phyloP scores from a whole-genome alignment of 345 rosid species.

The Eucalyptus virginea region DNA sequence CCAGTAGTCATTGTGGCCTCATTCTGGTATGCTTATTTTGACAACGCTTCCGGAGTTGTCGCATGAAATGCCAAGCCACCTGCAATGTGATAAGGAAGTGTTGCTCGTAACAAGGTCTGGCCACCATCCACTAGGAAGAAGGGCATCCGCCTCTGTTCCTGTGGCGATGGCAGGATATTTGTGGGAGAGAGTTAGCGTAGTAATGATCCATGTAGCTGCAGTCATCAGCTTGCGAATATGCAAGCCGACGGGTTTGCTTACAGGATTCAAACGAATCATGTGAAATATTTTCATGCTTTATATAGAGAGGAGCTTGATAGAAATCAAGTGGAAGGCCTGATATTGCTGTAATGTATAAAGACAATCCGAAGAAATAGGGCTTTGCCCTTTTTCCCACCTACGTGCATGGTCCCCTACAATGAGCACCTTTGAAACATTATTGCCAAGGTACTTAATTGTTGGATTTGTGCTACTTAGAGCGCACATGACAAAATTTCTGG shows the following conservation, averaged over 20 bases:
- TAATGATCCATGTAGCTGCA: neutral
- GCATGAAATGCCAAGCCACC: neutral
- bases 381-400: neutral
- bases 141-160: neutral
- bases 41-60: neutral
- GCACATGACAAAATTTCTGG: accelerated
- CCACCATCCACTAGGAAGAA: neutral
- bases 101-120: neutral
- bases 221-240: neutral
- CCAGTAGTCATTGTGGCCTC: accelerated
- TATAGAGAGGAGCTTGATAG: neutral
- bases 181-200: neutral
- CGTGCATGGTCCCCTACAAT: too few relatives aligned
- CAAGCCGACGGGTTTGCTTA: neutral
- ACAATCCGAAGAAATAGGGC: neutral
- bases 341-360: neutral
- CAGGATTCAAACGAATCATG: neutral
- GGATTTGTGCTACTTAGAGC: neutral
- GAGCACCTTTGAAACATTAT: too few relatives aligned
- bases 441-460: neutral
- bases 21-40: neutral
- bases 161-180: neutral
- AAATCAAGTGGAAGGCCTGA: neutral
- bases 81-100: neutral
- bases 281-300: neutral